Evolutionary conservation across 805 yeast species (phyloP), one percentile per base, ranked within the genome.

Genomic region (Priceomyces castillae): DNA sequence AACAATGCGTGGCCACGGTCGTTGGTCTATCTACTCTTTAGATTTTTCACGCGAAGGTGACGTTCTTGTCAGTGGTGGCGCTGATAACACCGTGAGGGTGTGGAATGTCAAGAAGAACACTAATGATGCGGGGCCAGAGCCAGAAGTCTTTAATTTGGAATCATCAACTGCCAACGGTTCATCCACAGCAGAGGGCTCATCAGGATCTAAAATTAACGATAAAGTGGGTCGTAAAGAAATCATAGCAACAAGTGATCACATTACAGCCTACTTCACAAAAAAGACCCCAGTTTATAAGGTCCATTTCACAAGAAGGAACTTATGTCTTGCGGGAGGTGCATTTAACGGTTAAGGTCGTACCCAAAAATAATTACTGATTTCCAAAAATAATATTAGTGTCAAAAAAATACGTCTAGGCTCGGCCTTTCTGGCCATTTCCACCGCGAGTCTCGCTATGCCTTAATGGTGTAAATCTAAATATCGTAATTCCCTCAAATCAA

Each of bases 31-130:
- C 31, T 85, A 90, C 62, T 87, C 97, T 4, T 71, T 94, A 47
- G 76, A 86, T 3, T 92, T 89, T 62, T 84, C 92, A 30, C 78
- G 78, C 53, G 98, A 90, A 56, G 97, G 98, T 20, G 81, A 86
- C 22, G 88, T 90, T 0, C 73, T 94, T 36, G 90, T 94, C 4
- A 85, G 95, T 64, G 89, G 95, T 17, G 97, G 95, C 39, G 90
- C 95, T 1, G 99, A 94, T 67, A 81, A 84, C 59, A 82, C 95
- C 1, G 95, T 94, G 2, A 77, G 99, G 51, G 95, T 90, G 3
- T 94, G 99, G 99, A 98, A 94, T 64, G 81, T 89, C 41, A 89
- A 86, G 61, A 80, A 82, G 54, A 89, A 88, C 42, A 89, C 97
- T 0, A 74, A 76, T 41, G 96, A 90, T 54, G 80, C 83, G 1